These are phyloP conservation scores for Galerina marginata DNA, from an alignment of 768 basidiomycete species.

Conservation along the genomic window DNA sequence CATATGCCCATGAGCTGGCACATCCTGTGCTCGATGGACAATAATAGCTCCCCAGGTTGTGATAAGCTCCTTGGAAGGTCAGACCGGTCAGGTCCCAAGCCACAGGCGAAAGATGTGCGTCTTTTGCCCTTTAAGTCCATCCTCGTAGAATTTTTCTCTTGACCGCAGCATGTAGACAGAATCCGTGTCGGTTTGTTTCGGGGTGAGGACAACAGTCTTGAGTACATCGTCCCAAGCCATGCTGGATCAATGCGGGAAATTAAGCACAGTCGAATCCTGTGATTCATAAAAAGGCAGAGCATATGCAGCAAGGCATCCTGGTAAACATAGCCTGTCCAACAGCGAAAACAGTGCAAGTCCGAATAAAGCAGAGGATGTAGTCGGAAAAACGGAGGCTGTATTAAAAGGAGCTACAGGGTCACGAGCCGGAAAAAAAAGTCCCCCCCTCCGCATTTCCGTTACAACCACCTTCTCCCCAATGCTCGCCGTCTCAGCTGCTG, in stretches of 20 bases:
- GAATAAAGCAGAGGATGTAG: conserved; percentile 23
- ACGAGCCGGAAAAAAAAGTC: conserved; percentile 28
- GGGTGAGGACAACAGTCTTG: no score
- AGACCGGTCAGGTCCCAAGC: no score
- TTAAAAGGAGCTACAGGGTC: conserved; percentile 23
- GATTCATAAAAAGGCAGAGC: not conserved
- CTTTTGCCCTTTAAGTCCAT: no score
- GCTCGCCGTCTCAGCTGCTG: conserved; percentile 41
- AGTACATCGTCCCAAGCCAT: not conserved
- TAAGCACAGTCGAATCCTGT: not conserved
- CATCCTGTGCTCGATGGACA: no score
- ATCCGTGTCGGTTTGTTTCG: no score
- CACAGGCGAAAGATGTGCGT: no score
- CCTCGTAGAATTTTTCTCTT: no score
- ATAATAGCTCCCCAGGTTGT: no score
- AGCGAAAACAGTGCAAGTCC: conserved; percentile 36
- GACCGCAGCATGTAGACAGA: no score
- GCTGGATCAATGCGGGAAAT: conserved; percentile 2
- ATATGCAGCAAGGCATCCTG: conserved; percentile 3
- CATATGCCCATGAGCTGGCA: no score
- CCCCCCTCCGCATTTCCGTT: conserved; percentile 13
- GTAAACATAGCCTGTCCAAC: conserved; percentile 26
- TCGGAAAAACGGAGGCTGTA: conserved; percentile 22
- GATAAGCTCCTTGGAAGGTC: no score
- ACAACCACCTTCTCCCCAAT: conserved; percentile 27